Percentiles rank a stretch among this genome's conserved stretches.
These are phyloP conservation scores for Aspergillus pseudonomiae DNA, from an alignment of 2,329 filamentous ascomycete species.

Conservation along the genomic window DNA sequence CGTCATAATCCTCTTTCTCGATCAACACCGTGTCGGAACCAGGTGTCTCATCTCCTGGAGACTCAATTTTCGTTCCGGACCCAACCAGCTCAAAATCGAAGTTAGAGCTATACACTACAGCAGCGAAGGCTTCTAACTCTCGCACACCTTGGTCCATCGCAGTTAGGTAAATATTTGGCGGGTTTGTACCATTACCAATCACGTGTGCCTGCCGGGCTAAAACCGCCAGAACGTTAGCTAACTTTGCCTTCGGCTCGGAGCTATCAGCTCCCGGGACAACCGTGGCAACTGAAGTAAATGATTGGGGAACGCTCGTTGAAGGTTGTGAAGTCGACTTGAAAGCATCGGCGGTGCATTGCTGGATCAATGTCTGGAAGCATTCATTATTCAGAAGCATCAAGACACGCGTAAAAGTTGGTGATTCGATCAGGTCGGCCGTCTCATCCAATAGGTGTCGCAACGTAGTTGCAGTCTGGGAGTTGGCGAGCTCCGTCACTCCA, in stretches of 20 bases:
- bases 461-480: conserved; percentile 46
- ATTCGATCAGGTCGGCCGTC: conserved; percentile 93
- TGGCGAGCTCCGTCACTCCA: conserved; percentile 42
- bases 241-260: conserved; percentile 62
- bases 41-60: conserved; percentile 12
- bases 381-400: conserved; percentile 84
- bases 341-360: conserved; percentile 75
- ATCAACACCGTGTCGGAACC: conserved; percentile 22
- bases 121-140: conserved; percentile 53
- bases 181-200: conserved; percentile 71
- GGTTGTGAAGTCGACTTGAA: conserved; percentile 61
- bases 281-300: conserved; percentile 47
- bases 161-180: conserved; percentile 49
- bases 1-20: conserved; percentile 19
- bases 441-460: conserved; percentile 89
- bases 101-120: conserved; percentile 54
- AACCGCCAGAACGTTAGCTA: conserved; percentile 87
- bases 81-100: conserved; percentile 42
- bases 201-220: conserved; percentile 87
- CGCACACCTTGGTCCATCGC: conserved; percentile 50
- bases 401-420: conserved; percentile 85
- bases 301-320: conserved; percentile 49
- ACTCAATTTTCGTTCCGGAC: conserved; percentile 21
- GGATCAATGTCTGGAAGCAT: conserved; percentile 80
- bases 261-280: conserved; percentile 36